A percentile compares a stretch with the other conserved stretches of the same genome.
phyloP scores from a whole-genome alignment of 345 rosid genomes.

The Balakata baccata region DNA sequence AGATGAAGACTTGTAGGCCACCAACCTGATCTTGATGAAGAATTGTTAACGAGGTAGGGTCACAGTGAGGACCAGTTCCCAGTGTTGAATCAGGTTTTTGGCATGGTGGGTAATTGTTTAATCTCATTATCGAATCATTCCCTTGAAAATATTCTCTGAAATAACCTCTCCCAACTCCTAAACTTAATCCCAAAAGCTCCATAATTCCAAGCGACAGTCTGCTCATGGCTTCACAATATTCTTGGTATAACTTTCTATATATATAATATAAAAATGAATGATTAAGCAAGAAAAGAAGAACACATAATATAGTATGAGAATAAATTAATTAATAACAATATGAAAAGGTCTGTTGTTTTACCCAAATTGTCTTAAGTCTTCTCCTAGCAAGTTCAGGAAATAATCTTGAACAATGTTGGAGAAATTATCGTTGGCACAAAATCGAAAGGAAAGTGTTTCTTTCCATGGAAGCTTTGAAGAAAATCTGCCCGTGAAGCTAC shows the following conservation, averaged over 20 bases:
- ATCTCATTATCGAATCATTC: constrained; percentile 92
- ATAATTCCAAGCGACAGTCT: constrained; percentile 67
- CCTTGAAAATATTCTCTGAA: constrained; percentile 70
- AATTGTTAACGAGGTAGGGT: constrained; percentile 93
- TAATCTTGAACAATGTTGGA: constrained; percentile 60
- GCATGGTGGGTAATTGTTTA: constrained; percentile 88
- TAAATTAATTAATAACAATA: neutral
- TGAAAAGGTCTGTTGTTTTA: constrained; percentile 15
- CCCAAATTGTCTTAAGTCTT: constrained; percentile 67
- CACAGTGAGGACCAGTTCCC: constrained; percentile 99
- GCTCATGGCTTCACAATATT: constrained; percentile 85
- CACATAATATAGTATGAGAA: too few relatives aligned
- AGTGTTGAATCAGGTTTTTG: constrained; percentile 82
- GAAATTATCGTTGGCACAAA: constrained; percentile 38
- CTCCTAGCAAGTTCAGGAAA: constrained; percentile 59
- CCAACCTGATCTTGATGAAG: constrained; percentile 90
- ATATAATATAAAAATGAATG: constrained; percentile 1
- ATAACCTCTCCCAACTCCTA: constrained; percentile 50
- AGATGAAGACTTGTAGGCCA: constrained; percentile 87
- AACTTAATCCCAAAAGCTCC: constrained; percentile 82
- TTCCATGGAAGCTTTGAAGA: constrained; percentile 95
- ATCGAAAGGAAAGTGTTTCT: constrained; percentile 82
- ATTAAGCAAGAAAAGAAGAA: too few relatives aligned
- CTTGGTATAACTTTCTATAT: constrained; percentile 66
- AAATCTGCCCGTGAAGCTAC: constrained; percentile 93